These are phyloP conservation scores for Clitopilus hobsonii DNA, from an alignment of 768 basidiomycete species.

Conservation along the genomic window DNA sequence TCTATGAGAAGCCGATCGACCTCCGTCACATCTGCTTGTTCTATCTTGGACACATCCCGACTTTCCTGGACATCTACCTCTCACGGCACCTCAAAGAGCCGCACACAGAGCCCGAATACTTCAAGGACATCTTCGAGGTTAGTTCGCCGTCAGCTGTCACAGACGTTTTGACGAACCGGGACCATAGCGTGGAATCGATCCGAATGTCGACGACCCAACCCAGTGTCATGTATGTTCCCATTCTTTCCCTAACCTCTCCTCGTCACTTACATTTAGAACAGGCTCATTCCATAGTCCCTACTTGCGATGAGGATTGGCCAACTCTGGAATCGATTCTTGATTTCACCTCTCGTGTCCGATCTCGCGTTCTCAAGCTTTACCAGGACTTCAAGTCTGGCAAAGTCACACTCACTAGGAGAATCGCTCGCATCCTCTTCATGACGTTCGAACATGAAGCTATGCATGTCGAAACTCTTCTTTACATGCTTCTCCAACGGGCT, in stretches of 20 bases:
- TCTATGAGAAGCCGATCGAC: constrained; percentile 89
- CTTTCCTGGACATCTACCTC: constrained; percentile 89
- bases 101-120: constrained; percentile 79
- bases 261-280: constrained; percentile 22
- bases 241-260: neutral
- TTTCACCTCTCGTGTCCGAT: constrained; percentile 75
- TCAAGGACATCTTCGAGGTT: constrained; percentile 82
- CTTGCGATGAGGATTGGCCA: constrained; percentile 84
- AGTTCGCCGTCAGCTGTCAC: neutral
- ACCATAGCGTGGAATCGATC: constrained; percentile 87
- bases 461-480: constrained; percentile 90
- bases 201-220: constrained; percentile 86
- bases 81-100: constrained; percentile 70
- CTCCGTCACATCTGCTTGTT: constrained; percentile 96
- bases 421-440: constrained; percentile 84
- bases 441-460: constrained; percentile 87
- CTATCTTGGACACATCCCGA: constrained; percentile 91
- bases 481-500: constrained; percentile 87
- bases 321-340: constrained; percentile 58
- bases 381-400: constrained; percentile 54
- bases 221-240: constrained; percentile 72
- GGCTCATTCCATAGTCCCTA: constrained; percentile 88
- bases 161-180: neutral
- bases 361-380: constrained; percentile 70
- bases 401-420: constrained; percentile 52